Evolutionary conservation across 2,329 filamentous ascomycete genomes (phyloP), one percentile per base, ranked within the genome.

Genomic region (Teratosphaeriaceae sp.): DNA sequence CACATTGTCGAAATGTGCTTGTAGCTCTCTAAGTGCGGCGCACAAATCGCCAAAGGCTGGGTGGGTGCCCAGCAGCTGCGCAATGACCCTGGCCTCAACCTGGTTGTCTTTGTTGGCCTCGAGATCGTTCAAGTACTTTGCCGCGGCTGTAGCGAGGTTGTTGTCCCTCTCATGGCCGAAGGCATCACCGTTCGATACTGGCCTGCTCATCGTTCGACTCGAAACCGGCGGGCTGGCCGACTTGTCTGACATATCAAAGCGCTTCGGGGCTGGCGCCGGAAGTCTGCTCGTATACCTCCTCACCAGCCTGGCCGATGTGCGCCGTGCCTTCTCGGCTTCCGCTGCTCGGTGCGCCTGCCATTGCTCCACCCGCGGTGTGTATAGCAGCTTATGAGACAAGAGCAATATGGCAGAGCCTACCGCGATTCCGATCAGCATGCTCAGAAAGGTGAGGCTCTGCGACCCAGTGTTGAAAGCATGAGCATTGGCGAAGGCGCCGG

Each of bases 401-500:
- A 1, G 59, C 56, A 0, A 54, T 5, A n/a, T 65, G n/a, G n/a
- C n/a, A n/a, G n/a, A 29, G 3, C 54, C 61, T 2, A 54, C 15
- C 1, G 52, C 11, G 8, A 58, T 38, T n/a, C 65, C 65, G 18
- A 56, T 51, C 13, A 61, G 49, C 18, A 62, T 61, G 21, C 56
- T 51, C 22, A 56, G 48, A 47, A 67, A 67, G 4, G 58, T 56
- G 3, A 65, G 49, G 2, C 64, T 62, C 16, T 55, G 57, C 40
- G 53, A 44, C 18, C 58, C 52, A 12, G 54, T 33, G 11, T 50
- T 54, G 51, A 65, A 65, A n/a, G 43, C 41, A 49, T 65, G 61
- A 7, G 51, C 53, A 5, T 44, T 35, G 7, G 42, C 38, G 18
- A 55, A 51, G 3, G 51, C 42, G 5, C 20, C 20, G 12, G 51